Evolutionary conservation across 2,329 filamentous ascomycete species (phyloP).

Genomic region (Verticillium zaregamsianum): DNA sequence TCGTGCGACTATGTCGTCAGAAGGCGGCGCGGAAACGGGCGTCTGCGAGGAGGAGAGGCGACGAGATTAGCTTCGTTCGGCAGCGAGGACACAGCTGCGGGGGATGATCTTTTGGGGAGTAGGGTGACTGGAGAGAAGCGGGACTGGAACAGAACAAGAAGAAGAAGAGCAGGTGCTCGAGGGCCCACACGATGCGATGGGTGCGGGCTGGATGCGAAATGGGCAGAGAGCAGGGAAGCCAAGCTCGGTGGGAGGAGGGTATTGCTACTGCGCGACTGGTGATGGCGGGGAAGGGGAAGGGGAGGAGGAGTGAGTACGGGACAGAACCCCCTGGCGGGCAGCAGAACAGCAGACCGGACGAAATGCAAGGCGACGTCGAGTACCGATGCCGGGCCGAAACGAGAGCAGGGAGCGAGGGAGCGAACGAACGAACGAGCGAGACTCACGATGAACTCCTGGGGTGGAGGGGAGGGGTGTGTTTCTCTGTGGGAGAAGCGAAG

Average conservation of each 20-base stretch:
- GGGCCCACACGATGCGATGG: not conserved
- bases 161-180: too few species aligned
- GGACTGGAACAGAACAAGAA: not conserved
- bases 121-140: not conserved
- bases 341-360: not conserved
- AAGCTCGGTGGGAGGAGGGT: not conserved
- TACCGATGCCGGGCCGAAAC: not conserved
- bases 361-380: not conserved
- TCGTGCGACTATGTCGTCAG: not conserved
- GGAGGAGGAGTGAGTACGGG: not conserved
- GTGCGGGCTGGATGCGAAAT: not conserved
- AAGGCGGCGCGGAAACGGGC: not conserved
- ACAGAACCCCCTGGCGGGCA: not conserved
- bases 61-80: not conserved
- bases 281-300: conserved; percentile 9
- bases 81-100: not conserved
- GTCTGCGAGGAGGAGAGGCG: not conserved
- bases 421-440: not conserved
- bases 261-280: not conserved
- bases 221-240: not conserved
- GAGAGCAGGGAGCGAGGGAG: not conserved
- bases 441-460: conserved; percentile 6
- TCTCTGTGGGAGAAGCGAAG: not conserved
- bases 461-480: not conserved
- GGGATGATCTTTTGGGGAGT: not conserved